A percentile compares a stretch with the other conserved stretches of the same genome.
These are phyloP conservation scores for Yarrowia sp. DNA, from an alignment of 805 yeast species.

Conservation along the genomic window DNA sequence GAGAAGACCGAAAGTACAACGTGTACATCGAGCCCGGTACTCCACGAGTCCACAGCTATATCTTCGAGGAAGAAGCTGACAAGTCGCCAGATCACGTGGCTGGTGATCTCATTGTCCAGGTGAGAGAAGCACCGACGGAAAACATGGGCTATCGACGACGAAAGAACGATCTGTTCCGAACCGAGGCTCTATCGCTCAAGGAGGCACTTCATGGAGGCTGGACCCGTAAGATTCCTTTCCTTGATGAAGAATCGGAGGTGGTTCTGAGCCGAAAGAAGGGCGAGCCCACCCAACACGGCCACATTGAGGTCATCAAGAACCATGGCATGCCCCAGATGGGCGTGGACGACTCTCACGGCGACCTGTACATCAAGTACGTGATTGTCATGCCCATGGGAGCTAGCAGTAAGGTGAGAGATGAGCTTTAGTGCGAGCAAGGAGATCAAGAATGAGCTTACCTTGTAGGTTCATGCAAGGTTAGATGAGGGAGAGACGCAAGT, in stretches of 20 bases:
- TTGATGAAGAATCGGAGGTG: slow-evolving; percentile 64
- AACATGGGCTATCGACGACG: slow-evolving; percentile 88
- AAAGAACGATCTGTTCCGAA: slow-evolving; percentile 74
- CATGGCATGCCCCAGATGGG: slow-evolving; percentile 83
- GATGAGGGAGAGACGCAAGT: background rate
- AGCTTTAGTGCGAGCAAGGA: slow-evolving; percentile 5
- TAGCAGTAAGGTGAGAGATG: slow-evolving; percentile 11
- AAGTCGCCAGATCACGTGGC: slow-evolving; percentile 80
- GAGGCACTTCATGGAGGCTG: slow-evolving; percentile 86
- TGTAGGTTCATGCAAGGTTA: slow-evolving; percentile 31
- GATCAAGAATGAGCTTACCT: background rate
- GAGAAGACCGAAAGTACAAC: slow-evolving; percentile 62
- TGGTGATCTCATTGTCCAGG: slow-evolving; percentile 75
- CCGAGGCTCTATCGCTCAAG: slow-evolving; percentile 72
- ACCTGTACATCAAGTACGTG: slow-evolving; percentile 57
- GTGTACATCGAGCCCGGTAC: slow-evolving; percentile 76
- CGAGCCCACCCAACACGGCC: slow-evolving; percentile 64
- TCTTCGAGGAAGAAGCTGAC: slow-evolving; percentile 79
- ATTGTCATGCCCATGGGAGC: slow-evolving; percentile 49
- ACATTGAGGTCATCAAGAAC: slow-evolving; percentile 71
- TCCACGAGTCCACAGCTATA: slow-evolving; percentile 63
- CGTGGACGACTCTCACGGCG: slow-evolving; percentile 56
- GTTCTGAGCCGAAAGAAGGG: slow-evolving; percentile 62
- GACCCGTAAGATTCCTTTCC: slow-evolving; percentile 68
- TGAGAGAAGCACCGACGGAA: slow-evolving; percentile 60